Conservation (phyloP, 768 basidiomycete species). For the Atractiella rhizophila region DNA sequence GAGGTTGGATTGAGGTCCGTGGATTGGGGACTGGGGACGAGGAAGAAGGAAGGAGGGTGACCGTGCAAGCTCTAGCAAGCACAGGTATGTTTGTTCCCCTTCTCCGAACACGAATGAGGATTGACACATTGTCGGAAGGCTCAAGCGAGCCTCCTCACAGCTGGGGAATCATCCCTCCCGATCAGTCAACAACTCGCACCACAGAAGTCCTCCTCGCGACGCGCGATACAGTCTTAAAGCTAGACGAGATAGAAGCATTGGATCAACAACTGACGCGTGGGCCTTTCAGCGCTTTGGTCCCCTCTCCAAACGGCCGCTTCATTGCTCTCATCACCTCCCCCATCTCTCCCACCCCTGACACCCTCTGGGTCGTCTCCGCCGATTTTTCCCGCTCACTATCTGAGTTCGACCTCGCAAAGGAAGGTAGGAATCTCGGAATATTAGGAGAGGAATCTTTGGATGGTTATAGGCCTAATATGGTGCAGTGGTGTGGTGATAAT, state of each 20-base stretch:
- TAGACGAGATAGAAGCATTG: not conserved
- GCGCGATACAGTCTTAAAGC: not conserved
- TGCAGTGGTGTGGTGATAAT: conserved; percentile 93
- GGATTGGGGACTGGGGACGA: too few species aligned
- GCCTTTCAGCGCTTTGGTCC: conserved; percentile 61
- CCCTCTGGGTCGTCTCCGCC: conserved; percentile 78
- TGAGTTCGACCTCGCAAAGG: conserved; percentile 36
- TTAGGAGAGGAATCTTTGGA: conserved; percentile 15
- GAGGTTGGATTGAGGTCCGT: too few species aligned
- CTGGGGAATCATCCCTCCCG: too few species aligned
- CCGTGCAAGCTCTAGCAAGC: too few species aligned
- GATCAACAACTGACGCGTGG: conserved; percentile 49
- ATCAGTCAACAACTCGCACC: too few species aligned
- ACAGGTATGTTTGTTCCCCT: too few species aligned
- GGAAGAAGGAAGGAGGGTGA: too few species aligned
- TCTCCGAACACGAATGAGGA: too few species aligned
- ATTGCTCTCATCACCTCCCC: conserved; percentile 49
- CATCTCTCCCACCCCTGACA: conserved; percentile 23
- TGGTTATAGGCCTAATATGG: conserved; percentile 29
- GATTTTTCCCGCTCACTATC: conserved; percentile 74
- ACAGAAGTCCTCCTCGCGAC: too few species aligned
- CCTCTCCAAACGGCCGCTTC: conserved; percentile 83
- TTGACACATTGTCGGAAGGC: too few species aligned
- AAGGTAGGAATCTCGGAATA: conserved; percentile 6
- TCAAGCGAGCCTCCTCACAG: too few species aligned